A percentile compares a stretch with the other conserved stretches of the same genome.
These are phyloP conservation scores for Tricharina praecox DNA, from an alignment of 495 filamentous ascomycete genomes.

Conservation along the genomic window DNA sequence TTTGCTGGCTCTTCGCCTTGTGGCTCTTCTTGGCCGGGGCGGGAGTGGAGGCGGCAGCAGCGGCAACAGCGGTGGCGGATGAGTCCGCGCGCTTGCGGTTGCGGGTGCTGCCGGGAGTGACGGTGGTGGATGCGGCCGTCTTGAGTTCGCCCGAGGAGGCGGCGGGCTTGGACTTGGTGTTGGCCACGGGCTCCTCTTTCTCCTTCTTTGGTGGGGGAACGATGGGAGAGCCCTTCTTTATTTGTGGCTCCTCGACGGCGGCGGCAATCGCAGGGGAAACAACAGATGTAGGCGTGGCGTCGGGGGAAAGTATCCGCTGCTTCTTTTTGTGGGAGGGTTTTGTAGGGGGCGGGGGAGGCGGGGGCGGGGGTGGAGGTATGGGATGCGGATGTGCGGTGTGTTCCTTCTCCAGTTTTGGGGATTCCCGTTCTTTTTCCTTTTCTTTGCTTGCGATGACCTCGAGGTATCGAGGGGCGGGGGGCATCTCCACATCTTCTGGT, in stretches of 20 bases:
- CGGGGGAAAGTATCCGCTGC: background rate
- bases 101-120: conserved; percentile 5
- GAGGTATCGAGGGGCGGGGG: too few relatives aligned
- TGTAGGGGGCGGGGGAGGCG: background rate
- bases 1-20: conserved; percentile 11
- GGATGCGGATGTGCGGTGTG: too few relatives aligned
- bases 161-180: background rate
- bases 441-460: too few relatives aligned
- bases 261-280: background rate
- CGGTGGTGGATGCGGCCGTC: background rate
- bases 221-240: conserved; percentile 1
- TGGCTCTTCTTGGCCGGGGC: conserved; percentile 16
- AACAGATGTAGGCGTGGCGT: background rate
- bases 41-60: background rate
- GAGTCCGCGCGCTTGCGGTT: conserved; percentile 22
- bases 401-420: too few relatives aligned
- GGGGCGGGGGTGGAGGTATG: background rate
- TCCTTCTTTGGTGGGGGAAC: background rate
- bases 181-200: background rate
- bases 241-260: background rate
- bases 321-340: conserved; percentile 6
- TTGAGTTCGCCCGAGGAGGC: background rate
- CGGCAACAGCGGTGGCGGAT: conserved; percentile 5
- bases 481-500: conserved; percentile 1
- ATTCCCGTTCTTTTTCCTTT: too few relatives aligned